Evolutionary conservation across 2,329 filamentous ascomycete genomes (phyloP).

Genomic region (Leptographium wingfieldii): DNA sequence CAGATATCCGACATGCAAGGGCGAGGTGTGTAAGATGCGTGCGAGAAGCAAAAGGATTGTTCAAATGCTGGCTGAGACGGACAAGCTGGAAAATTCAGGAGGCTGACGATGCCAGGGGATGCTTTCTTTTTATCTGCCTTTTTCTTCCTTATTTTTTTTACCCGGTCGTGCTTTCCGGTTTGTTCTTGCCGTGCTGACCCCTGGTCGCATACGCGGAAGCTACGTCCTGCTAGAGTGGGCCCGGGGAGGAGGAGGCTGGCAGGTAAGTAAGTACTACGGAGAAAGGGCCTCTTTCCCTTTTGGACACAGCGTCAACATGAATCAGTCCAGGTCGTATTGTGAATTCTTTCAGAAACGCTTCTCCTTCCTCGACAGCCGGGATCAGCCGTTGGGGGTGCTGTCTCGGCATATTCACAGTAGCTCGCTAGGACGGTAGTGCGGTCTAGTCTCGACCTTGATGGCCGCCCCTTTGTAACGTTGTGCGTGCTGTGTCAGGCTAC

Average conservation of each 20-base stretch:
- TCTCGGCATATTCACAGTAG: too few species aligned
- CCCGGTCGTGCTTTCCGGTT: background rate
- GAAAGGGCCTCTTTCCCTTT: too few species aligned
- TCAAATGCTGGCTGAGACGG: background rate
- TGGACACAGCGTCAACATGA: too few species aligned
- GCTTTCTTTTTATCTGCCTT: background rate
- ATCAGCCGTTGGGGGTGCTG: too few species aligned
- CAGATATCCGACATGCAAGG: background rate
- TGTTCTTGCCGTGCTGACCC: background rate
- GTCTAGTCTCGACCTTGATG: too few species aligned
- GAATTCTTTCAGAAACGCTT: too few species aligned
- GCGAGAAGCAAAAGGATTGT: too few species aligned
- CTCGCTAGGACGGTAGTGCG: too few species aligned
- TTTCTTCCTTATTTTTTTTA: background rate
- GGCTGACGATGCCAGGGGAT: conserved; percentile 5
- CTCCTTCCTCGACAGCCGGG: too few species aligned
- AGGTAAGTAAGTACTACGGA: background rate
- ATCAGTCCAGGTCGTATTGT: too few species aligned
- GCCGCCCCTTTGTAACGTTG: too few species aligned
- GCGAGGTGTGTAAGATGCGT: background rate
- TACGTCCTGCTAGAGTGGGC: background rate
- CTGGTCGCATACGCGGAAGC: background rate
- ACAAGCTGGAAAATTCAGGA: background rate
- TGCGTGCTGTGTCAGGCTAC: too few species aligned
- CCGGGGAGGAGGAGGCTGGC: background rate